Evolutionary conservation across 1,284 basidiomycete species (phyloP), one percentile per base, ranked within the genome.

Genomic region (Cystobasidium pallidum): DNA sequence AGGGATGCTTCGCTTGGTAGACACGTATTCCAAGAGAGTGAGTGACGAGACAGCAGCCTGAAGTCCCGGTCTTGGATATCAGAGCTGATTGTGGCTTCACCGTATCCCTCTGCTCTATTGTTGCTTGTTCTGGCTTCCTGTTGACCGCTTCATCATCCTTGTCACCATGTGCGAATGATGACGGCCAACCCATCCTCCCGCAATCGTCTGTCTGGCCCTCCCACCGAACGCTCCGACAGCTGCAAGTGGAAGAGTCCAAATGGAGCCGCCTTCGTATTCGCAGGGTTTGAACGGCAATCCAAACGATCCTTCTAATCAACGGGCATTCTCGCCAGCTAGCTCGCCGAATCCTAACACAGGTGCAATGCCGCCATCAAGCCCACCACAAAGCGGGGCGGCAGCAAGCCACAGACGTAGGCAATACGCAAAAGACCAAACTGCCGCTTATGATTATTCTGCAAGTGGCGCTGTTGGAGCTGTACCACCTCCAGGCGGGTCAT

Each of bases 361-460:
- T 19, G 21, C 34, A 8, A 45, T 59, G 52, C 32, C 67, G 26
- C 58, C 67, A 30, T 70, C 67, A n/a, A 61, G 55, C 34, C 67
- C 55, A 28, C 39, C 57, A 28, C 67, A 57, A 49, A 30, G 28
- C 24, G 41, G 58, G n/a, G 43, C 55, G n/a, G 51, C 47, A 21
- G 64, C 64, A 54, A 39, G 49, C 21, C 54, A 36, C 36, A 55
- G 43, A 24, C 52, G 66, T 76, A 88, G 92, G 63, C 91, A 94
- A 81, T 95, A 95, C 81, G 92, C 93, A 59, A 87, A 90, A 6
- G 91, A 90, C 13, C 91, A 94, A 81, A 91, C 91, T 2, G 90
- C 93, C 79, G 89, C 87, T 2, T 94, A 94, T 81, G 88, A 89
- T 39, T 75, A 77, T 64, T 75, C 66, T 66, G 76, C 70, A 80